Evolutionary conservation across 1,139 yeast genomes (phyloP).

Genomic region (Hanseniaspora uvarum): DNA sequence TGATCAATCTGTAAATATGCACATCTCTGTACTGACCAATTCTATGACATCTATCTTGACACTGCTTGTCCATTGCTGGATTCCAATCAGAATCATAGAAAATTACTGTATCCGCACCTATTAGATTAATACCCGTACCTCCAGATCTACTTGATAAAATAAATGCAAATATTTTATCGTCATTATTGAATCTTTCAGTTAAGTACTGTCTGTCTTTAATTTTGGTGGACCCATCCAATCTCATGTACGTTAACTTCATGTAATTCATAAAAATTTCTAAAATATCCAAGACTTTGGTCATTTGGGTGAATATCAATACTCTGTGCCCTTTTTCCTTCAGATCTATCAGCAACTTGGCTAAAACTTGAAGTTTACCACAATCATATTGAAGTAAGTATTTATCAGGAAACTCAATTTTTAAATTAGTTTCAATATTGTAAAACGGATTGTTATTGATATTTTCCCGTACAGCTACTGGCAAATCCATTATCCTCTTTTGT

Average conservation of each 20-base stretch:
- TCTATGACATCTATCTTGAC: conserved; percentile 98
- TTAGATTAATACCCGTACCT: conserved; percentile 91
- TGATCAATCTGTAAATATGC: conserved; percentile 89
- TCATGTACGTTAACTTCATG: conserved; percentile 87
- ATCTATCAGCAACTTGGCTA: conserved; percentile 65
- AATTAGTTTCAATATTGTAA: conserved; percentile 73
- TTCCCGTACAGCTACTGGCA: background rate
- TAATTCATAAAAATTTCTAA: conserved; percentile 87
- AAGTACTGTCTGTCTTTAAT: conserved; percentile 91
- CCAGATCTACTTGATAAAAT: conserved; percentile 94
- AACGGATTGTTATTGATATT: conserved; percentile 38
- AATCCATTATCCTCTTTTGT: conserved; percentile 25
- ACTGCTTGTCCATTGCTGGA: conserved; percentile 98
- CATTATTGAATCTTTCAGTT: conserved; percentile 87
- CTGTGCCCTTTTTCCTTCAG: conserved; percentile 81
- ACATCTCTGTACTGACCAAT: conserved; percentile 98
- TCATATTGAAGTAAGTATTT: conserved; percentile 85
- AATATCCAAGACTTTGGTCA: conserved; percentile 92
- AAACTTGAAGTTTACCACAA: conserved; percentile 87
- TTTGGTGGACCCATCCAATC: conserved; percentile 95
- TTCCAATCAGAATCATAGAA: conserved; percentile 99
- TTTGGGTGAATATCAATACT: conserved; percentile 91
- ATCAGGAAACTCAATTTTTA: conserved; percentile 93
- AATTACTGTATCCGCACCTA: conserved; percentile 99
- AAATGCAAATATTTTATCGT: conserved; percentile 76